A percentile compares a stretch with the other conserved stretches of the same genome.
phyloP scores from a whole-genome alignment of 192 early-diverging fungal species.

The Backusella australiensis region DNA sequence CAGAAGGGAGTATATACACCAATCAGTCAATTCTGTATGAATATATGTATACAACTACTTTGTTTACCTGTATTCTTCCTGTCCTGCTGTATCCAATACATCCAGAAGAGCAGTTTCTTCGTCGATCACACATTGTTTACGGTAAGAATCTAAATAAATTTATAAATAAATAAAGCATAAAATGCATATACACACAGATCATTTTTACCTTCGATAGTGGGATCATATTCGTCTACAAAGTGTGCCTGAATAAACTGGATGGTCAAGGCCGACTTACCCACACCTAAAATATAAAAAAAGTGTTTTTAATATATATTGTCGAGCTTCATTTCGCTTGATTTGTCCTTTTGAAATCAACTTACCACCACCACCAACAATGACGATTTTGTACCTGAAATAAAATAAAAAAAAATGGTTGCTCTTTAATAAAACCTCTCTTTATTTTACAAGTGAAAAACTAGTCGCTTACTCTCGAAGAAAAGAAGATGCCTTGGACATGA shows the following conservation, averaged over 20 bases:
- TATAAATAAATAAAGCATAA: background rate
- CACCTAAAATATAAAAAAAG: conserved; percentile 32
- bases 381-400: conserved; percentile 46
- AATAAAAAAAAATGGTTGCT: background rate
- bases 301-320: background rate
- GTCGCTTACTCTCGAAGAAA: conserved; percentile 35
- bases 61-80: conserved; percentile 78
- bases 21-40: background rate
- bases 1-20: too few relatives aligned
- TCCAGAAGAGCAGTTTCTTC: conserved; percentile 86
- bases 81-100: conserved; percentile 94
- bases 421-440: background rate
- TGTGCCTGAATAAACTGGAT: conserved; percentile 81
- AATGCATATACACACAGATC: too few relatives aligned
- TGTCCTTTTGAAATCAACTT: conserved; percentile 1
- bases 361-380: conserved; percentile 60
- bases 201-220: conserved; percentile 78
- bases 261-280: conserved; percentile 80
- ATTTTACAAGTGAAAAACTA: background rate
- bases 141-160: conserved; percentile 79
- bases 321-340: background rate
- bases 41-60: background rate
- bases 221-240: conserved; percentile 92
- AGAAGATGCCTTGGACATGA: conserved; percentile 39
- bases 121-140: conserved; percentile 96